Evolutionary conservation across 164 flowering plant genomes (phyloP).

Genomic region (Annona squamosa): DNA sequence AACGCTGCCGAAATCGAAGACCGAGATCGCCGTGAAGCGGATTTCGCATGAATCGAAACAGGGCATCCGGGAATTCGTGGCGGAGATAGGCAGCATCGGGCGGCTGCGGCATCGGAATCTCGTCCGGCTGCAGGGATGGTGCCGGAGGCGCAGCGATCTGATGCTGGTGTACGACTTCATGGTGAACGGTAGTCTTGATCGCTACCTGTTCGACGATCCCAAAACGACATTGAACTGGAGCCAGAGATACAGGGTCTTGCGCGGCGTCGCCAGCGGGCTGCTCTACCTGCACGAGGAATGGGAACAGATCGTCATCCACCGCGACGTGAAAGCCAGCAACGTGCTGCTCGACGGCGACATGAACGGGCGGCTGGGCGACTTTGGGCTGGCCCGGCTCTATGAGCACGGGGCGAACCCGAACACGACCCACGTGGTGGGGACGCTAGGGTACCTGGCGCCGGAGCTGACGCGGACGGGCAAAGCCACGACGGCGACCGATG

Average conservation of each 20-base stretch:
- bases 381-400: slow-evolving; percentile 43
- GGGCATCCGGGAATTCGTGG: slow-evolving; percentile 49
- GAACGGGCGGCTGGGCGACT: slow-evolving; percentile 36
- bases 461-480: slow-evolving; percentile 52
- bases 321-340: slow-evolving; percentile 64
- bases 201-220: slow-evolving; percentile 37
- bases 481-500: slow-evolving; percentile 43
- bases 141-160: slow-evolving; percentile 12
- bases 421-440: slow-evolving; percentile 57
- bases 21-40: slow-evolving; percentile 51
- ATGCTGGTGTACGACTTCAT: slow-evolving; percentile 62
- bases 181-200: slow-evolving; percentile 63
- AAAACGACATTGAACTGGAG: slow-evolving; percentile 34
- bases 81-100: slow-evolving; percentile 55
- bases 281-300: slow-evolving; percentile 59
- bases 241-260: slow-evolving; percentile 45
- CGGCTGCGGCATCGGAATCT: slow-evolving; percentile 59
- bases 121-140: slow-evolving; percentile 33
- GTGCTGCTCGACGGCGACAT: slow-evolving; percentile 46
- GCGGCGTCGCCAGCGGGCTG: slow-evolving; percentile 53
- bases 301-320: slow-evolving; percentile 59
- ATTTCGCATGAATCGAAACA: slow-evolving; percentile 52
- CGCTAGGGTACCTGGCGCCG: slow-evolving; percentile 64
- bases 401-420: slow-evolving; percentile 54
- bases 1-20: slow-evolving; percentile 29